Conservation (phyloP, 2,329 filamentous ascomycete genomes). For the Diplodia intermedia region DNA sequence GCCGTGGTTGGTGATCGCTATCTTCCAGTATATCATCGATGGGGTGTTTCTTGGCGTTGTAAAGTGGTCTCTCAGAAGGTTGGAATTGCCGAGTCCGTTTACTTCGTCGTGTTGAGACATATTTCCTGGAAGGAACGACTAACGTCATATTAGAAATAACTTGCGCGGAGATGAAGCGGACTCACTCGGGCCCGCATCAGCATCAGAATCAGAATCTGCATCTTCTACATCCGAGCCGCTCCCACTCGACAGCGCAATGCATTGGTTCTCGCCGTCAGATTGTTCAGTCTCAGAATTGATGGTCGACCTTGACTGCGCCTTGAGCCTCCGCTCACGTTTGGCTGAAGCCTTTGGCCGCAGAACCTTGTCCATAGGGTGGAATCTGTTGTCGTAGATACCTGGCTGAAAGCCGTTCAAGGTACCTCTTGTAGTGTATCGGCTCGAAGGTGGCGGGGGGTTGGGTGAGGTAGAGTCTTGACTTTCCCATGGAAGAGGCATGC, state of each 20-base stretch:
- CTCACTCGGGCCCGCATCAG: neutral
- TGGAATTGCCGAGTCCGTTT: neutral
- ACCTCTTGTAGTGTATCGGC: constrained; percentile 14
- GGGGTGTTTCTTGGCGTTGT: neutral
- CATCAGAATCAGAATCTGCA: neutral
- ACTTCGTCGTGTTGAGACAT: neutral
- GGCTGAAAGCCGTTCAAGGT: neutral
- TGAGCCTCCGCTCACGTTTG: neutral
- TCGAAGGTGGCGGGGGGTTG: neutral
- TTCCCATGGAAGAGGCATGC: constrained; percentile 1
- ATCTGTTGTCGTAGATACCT: neutral
- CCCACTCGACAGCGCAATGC: neutral
- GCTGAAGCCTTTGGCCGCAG: neutral
- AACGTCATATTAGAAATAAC: neutral
- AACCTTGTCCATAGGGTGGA: constrained; percentile 8
- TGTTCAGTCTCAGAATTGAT: too few relatives aligned
- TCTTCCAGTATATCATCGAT: neutral
- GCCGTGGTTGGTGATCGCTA: neutral
- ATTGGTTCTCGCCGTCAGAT: neutral
- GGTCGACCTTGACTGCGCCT: neutral
- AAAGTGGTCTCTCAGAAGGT: neutral
- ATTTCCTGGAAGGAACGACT: neutral
- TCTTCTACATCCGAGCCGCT: neutral
- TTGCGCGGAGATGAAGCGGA: neutral
- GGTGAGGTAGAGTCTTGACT: neutral